phyloP scores from a whole-genome alignment of 345 rosid genomes.

The Gossypium anomalum region DNA sequence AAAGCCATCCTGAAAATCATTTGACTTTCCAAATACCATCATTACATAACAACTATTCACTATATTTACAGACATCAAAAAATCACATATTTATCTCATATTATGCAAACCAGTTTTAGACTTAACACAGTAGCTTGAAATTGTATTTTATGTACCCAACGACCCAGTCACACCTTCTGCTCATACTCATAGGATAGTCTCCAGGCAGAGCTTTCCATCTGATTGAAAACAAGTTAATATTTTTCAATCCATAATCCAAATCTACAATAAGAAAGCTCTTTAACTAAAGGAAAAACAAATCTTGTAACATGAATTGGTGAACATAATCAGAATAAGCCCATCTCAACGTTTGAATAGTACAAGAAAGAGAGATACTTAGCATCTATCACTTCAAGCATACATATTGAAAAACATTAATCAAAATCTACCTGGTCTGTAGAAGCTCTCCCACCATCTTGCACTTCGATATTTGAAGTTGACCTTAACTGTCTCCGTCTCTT shows the following conservation, averaged over 20 bases:
- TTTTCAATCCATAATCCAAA: background rate
- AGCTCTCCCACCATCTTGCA: slow-evolving; percentile 30
- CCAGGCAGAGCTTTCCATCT: background rate
- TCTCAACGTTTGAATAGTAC: background rate
- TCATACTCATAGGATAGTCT: background rate
- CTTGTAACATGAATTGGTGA: background rate
- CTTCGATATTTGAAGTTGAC: slow-evolving; percentile 36
- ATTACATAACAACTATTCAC: background rate
- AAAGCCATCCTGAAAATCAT: background rate
- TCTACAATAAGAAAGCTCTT: background rate
- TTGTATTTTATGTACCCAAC: background rate
- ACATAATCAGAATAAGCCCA: background rate
- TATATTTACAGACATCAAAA: background rate
- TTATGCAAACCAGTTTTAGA: background rate
- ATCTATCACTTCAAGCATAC: background rate
- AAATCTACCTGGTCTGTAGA: slow-evolving; percentile 48
- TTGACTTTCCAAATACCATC: background rate
- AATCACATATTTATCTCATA: background rate
- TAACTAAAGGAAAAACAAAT: background rate
- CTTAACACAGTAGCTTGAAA: background rate
- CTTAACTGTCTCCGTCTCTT: slow-evolving; percentile 61
- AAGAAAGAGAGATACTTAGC: background rate
- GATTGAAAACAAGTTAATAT: background rate
- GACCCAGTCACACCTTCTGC: background rate
- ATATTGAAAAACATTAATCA: background rate